Base-by-base conservation (phyloP, 163 green algal genomes). In the Chlorella variabilis region DNA sequence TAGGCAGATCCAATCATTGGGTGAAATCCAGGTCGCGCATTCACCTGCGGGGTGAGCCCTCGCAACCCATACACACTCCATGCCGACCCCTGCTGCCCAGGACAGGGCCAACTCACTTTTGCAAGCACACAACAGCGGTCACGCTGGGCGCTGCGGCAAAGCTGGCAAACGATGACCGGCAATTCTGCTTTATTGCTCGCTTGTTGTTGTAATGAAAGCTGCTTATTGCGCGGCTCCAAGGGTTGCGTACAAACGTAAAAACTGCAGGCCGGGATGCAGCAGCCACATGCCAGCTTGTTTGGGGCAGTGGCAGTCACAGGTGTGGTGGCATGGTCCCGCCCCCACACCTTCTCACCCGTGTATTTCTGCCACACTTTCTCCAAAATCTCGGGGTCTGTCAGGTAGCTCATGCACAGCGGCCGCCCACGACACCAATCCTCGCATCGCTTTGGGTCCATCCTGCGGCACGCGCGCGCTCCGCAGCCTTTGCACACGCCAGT, bases 191-290 rank as follows among this genome's bases (percentile, higher is more conserved):
- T 42, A 80, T 63, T 3, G 51, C 73, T 0, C 41, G 59, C 56
- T 80, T 80, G 73, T 80, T 48, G 54, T 70, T 59, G 73, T 70
- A 63, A 7, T 56, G 39, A n/a, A 42, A 80, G 56, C 54, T 71
- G 56, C 54, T 71, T 36, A 80, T 80, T 36, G 73, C 73, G 38
- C 73, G 73, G 1, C 51, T 39, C 73, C 73, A 80, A 5, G 73
- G 73, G 56, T 80, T 80, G 54, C 73, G 54, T 56, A 70, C 73
- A 80, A 80, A 80, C 2, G 54, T 21, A 41, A 80, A 80, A 11
- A 69, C 73, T 80, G 73, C 73, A 21, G 54, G 56, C 15, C 45
- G 11, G 45, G 15, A 54, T 54, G 54, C 54, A 63, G 18, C 54
- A 63, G 18, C 18, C 18, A n/a, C 54, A 33, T n/a, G n/a, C n/a